A percentile compares a stretch with the other conserved stretches of the same genome.
Evolutionary conservation across 371 early-diverging fungal genomes (phyloP).

Genomic region (Mortierella sp.): DNA sequence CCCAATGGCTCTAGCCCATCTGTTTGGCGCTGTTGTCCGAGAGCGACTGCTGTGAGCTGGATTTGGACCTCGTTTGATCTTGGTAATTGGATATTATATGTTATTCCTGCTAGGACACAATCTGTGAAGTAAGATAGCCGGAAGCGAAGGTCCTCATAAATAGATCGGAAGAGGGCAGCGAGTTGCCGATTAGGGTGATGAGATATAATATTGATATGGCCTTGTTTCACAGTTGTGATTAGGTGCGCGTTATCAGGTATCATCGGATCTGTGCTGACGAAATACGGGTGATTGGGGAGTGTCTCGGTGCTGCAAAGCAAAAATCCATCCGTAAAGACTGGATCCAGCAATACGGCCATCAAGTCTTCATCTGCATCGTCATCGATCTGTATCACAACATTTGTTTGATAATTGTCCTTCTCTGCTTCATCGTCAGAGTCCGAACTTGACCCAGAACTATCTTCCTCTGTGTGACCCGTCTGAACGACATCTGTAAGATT

Average conservation of each 20-base stretch:
- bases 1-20: slow-evolving; percentile 40
- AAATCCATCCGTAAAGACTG: slow-evolving; percentile 62
- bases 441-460: slow-evolving; percentile 53
- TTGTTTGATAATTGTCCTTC: slow-evolving; percentile 54
- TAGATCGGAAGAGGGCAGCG: slow-evolving; percentile 67
- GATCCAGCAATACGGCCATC: slow-evolving; percentile 67
- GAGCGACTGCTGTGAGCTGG: slow-evolving; percentile 67
- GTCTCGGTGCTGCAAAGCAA: slow-evolving; percentile 57
- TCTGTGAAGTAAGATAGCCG: slow-evolving; percentile 62
- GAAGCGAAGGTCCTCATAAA: slow-evolving; percentile 71
- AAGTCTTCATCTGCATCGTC: slow-evolving; percentile 84
- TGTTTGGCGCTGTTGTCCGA: slow-evolving; percentile 54
- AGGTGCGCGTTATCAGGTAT: slow-evolving; percentile 55
- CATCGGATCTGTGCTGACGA: slow-evolving; percentile 56
- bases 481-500: slow-evolving; percentile 26
- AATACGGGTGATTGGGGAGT: slow-evolving; percentile 54
- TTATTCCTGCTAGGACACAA: slow-evolving; percentile 70
- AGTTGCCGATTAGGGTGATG: slow-evolving; percentile 80
- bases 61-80: slow-evolving; percentile 73
- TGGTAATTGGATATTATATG: slow-evolving; percentile 69
- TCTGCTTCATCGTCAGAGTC: slow-evolving; percentile 56
- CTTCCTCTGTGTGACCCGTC: slow-evolving; percentile 38
- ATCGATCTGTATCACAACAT: slow-evolving; percentile 80
- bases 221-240: slow-evolving; percentile 71
- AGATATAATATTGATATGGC: slow-evolving; percentile 59